phyloP scores from a whole-genome alignment of 2,329 filamentous ascomycete genomes.

The Didymella exigua region DNA sequence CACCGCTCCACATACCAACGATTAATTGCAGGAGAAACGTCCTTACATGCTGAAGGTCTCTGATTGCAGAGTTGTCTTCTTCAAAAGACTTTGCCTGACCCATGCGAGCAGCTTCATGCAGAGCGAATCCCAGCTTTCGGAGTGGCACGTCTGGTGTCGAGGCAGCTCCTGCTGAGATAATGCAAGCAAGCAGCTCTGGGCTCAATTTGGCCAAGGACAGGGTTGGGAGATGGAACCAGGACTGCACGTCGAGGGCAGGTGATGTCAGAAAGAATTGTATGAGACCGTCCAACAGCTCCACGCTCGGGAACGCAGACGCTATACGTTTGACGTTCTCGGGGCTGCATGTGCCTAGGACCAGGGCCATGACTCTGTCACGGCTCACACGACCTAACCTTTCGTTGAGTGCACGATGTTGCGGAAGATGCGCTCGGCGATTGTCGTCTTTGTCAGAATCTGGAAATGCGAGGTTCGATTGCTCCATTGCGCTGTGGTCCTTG shows the following conservation, averaged over 20 bases:
- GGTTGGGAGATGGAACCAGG: conserved; percentile 67
- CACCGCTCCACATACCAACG: conserved; percentile 64
- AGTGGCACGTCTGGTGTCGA: conserved; percentile 62
- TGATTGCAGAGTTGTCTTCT: conserved; percentile 56
- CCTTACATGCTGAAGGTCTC: conserved; percentile 59
- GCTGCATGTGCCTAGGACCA: conserved; percentile 66
- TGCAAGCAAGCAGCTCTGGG: conserved; percentile 65
- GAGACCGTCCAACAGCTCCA: conserved; percentile 65
- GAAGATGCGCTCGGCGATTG: conserved; percentile 40
- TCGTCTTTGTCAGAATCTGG: conserved; percentile 41
- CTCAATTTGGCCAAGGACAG: conserved; percentile 62
- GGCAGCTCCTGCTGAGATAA: conserved; percentile 65
- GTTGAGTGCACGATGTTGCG: conserved; percentile 48
- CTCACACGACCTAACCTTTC: conserved; percentile 51
- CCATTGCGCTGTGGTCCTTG: conserved; percentile 32
- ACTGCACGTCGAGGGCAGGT: conserved; percentile 62
- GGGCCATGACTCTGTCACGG: conserved; percentile 66
- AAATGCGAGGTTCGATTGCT: conserved; percentile 49
- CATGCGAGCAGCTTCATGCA: conserved; percentile 57
- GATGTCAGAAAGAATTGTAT: conserved; percentile 65
- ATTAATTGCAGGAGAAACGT: conserved; percentile 58
- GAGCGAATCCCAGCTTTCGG: conserved; percentile 63
- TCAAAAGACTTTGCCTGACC: conserved; percentile 52
- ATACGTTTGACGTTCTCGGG: conserved; percentile 57
- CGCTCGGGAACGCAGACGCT: conserved; percentile 66